phyloP scores from a whole-genome alignment of 306 rosid species.

The Dalbergia cochinchinensis region DNA sequence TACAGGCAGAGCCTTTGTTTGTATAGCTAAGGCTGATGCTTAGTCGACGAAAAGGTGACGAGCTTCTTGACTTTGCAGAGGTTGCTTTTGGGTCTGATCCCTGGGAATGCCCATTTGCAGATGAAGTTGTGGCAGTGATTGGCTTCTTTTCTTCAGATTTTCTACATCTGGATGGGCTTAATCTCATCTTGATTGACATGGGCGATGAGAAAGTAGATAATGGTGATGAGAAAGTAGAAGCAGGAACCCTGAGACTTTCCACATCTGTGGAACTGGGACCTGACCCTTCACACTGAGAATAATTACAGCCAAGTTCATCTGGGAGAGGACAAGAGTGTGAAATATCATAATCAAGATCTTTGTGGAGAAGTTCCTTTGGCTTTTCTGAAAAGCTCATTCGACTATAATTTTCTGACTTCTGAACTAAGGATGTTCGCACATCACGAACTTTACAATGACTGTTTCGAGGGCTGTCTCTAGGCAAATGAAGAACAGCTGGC shows the following conservation, averaged over 20 bases:
- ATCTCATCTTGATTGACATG: slow-evolving; percentile 49
- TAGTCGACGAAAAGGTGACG: slow-evolving; percentile 84
- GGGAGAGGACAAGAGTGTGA: slow-evolving; percentile 57
- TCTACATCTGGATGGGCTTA: slow-evolving; percentile 63
- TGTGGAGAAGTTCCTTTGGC: slow-evolving; percentile 48
- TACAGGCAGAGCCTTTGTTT: slow-evolving; percentile 63
- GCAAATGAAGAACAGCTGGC: slow-evolving; percentile 68
- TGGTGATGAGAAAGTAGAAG: slow-evolving; percentile 46
- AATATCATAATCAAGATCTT: slow-evolving; percentile 47
- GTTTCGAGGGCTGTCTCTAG: slow-evolving; percentile 50
- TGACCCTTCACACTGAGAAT: slow-evolving; percentile 49
- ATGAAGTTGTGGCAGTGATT: slow-evolving; percentile 43
- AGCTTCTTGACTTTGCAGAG: slow-evolving; percentile 72
- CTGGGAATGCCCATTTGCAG: slow-evolving; percentile 37
- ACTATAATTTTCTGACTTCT: slow-evolving; percentile 52
- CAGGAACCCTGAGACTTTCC: slow-evolving; percentile 44
- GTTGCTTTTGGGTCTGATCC: slow-evolving; percentile 50
- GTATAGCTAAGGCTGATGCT: slow-evolving; percentile 65
- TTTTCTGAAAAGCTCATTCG: slow-evolving; percentile 53
- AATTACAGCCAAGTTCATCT: slow-evolving; percentile 52
- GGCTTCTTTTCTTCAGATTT: slow-evolving; percentile 54
- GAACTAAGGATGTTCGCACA: slow-evolving; percentile 49
- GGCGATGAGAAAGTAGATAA: slow-evolving; percentile 42
- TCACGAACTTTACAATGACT: slow-evolving; percentile 58
- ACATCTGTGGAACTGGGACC: slow-evolving; percentile 49